Evolutionary conservation across 163 green algal genomes (phyloP), one percentile per base, ranked within the genome.

Genomic region (Scenedesmus sp.): DNA sequence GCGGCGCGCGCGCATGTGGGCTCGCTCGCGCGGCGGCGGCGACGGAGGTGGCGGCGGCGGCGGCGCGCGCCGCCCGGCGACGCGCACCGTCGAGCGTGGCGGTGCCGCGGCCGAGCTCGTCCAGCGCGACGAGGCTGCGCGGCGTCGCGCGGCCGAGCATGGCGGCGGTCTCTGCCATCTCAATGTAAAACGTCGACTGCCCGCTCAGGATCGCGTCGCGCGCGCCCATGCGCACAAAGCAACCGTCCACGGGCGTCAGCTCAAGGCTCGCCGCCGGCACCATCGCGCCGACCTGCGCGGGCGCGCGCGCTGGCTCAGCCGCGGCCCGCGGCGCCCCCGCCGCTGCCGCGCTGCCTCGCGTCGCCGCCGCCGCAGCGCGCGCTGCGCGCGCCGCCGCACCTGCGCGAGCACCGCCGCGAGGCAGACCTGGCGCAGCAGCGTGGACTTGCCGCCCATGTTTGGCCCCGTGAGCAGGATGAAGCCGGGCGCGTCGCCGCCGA

Each of bases 401-500:
- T 98, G 94, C 0, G 96, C 95, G 85, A 98, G 86, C 39, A 98
- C 60, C 5, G 91, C 84, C 4, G 94, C 91, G 28, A 98, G 87
- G 84, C 95, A 98, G 24, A 85, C 83, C 75, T 93, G 89, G 54
- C 89, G 78, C 63, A 93, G 86, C 66, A 99, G 85, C 1, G 95
- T 99, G 75, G 83, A 94, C 85, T 99, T 99, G 82, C 96, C 96
- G 44, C 95, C 95, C 96, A 99, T 99, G 88, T 99, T 99, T 64
- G 96, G 94, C 3, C 96, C 96, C 11, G 95, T 97, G 14, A 97
- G 81, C 58, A 99, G 75, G 44, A 97, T 76, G 75, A 98, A 39
- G 73, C 50, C 20, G 54, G 60, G 36, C 29, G 42, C 24, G 15
- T 22, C 18, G 7, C 60, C 78, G 2, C 95, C 96, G 17, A 99